Conservation (phyloP, 2,329 filamentous ascomycete species). For the Myriangium duriaei region DNA sequence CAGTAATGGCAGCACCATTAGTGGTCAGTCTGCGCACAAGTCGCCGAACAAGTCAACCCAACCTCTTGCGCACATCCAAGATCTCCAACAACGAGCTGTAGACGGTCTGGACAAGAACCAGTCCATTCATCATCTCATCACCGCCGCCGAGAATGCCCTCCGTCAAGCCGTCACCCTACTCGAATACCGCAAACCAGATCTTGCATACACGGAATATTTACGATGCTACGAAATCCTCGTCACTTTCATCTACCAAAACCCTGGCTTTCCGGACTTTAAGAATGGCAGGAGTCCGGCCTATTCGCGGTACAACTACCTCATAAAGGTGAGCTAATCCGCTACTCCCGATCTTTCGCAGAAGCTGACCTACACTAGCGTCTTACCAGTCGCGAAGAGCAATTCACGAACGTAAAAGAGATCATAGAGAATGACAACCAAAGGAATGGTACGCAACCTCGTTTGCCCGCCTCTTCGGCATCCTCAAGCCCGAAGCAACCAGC, state of each 20-base stretch:
- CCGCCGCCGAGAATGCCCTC: slow-evolving; percentile 29
- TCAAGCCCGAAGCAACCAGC: not conserved
- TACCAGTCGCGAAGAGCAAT: slow-evolving; percentile 27
- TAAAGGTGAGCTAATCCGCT: slow-evolving; percentile 18
- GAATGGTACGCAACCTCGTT: slow-evolving; percentile 41
- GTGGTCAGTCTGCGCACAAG: not conserved
- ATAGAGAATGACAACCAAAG: slow-evolving; percentile 41
- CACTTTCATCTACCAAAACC: slow-evolving; percentile 62
- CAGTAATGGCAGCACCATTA: slow-evolving; percentile 13
- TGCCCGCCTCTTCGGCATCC: slow-evolving; percentile 1
- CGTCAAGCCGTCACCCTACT: slow-evolving; percentile 45
- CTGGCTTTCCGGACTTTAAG: slow-evolving; percentile 56
- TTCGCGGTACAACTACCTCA: slow-evolving; percentile 17
- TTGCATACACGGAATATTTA: slow-evolving; percentile 74
- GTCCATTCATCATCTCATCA: slow-evolving; percentile 25
- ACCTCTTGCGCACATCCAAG: slow-evolving; percentile 28
- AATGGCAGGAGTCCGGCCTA: slow-evolving; percentile 13
- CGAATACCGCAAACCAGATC: slow-evolving; percentile 54
- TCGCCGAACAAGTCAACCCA: slow-evolving; percentile 4
- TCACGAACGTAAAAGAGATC: slow-evolving; percentile 36
- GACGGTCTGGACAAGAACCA: slow-evolving; percentile 22
- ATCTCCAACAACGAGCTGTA: slow-evolving; percentile 29
- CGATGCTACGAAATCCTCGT: slow-evolving; percentile 67
- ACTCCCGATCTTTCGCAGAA: not conserved
- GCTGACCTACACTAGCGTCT: slow-evolving; percentile 14